Percentiles rank a stretch among this genome's conserved stretches.
These are phyloP conservation scores for Physcomitrellopsis africana DNA, from an alignment of 225 moss, liverwort and hornwort species.

Conservation along the genomic window DNA sequence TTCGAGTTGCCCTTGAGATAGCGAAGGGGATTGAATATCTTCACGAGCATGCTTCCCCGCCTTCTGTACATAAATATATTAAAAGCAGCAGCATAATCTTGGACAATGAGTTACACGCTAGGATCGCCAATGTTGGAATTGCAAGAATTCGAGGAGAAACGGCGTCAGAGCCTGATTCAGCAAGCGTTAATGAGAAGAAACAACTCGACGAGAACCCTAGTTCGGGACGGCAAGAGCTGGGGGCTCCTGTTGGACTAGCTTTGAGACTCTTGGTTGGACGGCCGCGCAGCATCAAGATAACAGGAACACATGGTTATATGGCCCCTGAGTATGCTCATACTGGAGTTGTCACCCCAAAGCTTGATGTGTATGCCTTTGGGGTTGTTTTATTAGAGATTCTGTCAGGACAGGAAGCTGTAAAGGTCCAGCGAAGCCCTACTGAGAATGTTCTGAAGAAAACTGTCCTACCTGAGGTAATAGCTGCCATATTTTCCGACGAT, in stretches of 20 bases:
- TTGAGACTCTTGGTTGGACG: constrained; percentile 42
- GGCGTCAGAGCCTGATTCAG: constrained; percentile 21
- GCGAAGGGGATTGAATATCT: constrained; percentile 91
- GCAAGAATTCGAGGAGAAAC: constrained; percentile 79
- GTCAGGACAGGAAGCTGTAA: constrained; percentile 62
- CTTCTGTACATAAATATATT: constrained; percentile 80
- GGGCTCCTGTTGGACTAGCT: constrained; percentile 21
- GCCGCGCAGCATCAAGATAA: constrained; percentile 79
- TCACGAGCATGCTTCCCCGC: constrained; percentile 65
- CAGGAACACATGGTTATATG: constrained; percentile 93
- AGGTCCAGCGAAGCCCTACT: constrained; percentile 32
- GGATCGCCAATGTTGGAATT: constrained; percentile 75
- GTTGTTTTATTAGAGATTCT: constrained; percentile 70
- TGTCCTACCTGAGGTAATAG: constrained; percentile 49
- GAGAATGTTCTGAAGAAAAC: constrained; percentile 37
- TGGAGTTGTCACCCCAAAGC: constrained; percentile 55
- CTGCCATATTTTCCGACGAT: constrained; percentile 42
- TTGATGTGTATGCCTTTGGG: constrained; percentile 66
- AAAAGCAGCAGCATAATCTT: constrained; percentile 81
- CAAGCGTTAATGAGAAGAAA: constrained; percentile 28
- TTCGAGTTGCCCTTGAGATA: constrained; percentile 79
- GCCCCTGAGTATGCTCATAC: constrained; percentile 78
- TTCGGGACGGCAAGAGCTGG: constrained; percentile 1
- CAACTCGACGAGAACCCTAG: background rate
- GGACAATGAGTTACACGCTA: constrained; percentile 69